Percentiles rank a stretch among this genome's conserved stretches.
Evolutionary conservation across 1,284 basidiomycete species (phyloP).

Genomic region (Rugosomyces carneus): DNA sequence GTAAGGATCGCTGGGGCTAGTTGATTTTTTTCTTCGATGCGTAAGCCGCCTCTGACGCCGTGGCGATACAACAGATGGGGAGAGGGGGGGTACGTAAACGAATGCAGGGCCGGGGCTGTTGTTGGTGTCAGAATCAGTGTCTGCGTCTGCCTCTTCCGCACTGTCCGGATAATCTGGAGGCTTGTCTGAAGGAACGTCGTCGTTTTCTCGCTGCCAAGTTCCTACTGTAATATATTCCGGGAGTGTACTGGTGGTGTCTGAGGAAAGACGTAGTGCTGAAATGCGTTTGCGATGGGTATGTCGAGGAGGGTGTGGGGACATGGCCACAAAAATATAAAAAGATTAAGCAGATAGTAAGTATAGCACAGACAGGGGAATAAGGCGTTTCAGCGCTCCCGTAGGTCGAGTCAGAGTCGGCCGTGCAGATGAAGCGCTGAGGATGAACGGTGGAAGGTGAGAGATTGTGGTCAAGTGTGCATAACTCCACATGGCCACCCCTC

Average conservation of each 20-base stretch:
- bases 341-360: constrained; percentile 4
- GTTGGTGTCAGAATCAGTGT: constrained; percentile 44
- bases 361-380: constrained; percentile 1
- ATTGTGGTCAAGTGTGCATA: constrained; percentile 23
- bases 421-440: not conserved
- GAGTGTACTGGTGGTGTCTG: constrained; percentile 62
- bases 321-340: too few relatives aligned
- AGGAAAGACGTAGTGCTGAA: constrained; percentile 54
- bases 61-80: constrained; percentile 8
- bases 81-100: constrained; percentile 24
- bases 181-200: constrained; percentile 40
- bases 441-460: not conserved
- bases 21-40: constrained; percentile 24
- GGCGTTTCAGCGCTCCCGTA: constrained; percentile 10
- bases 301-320: constrained; percentile 17
- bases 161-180: constrained; percentile 74
- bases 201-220: constrained; percentile 17
- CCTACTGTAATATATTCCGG: constrained; percentile 53
- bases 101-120: constrained; percentile 24
- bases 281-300: constrained; percentile 48
- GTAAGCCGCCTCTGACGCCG: constrained; percentile 22
- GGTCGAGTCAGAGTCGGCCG: constrained; percentile 14
- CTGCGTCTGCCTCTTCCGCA: constrained; percentile 69
- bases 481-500: constrained; percentile 19
- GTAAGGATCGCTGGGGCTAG: constrained; percentile 30